Evolutionary conservation across 345 rosid species (phyloP), one percentile per base, ranked within the genome.

Genomic region (Clarkia xantiana): DNA sequence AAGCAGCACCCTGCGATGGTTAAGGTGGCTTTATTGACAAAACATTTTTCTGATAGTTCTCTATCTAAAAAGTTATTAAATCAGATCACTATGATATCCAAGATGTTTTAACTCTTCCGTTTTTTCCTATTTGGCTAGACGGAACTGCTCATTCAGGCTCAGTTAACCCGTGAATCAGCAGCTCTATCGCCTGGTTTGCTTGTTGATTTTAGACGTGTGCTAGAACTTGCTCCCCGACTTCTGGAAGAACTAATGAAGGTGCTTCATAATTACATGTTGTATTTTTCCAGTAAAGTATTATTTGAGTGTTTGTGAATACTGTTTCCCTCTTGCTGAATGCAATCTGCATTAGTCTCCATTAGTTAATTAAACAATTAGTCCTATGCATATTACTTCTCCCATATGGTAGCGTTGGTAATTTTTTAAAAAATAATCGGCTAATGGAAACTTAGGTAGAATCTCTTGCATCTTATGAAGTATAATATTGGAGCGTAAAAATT

Each of bases 221-320:
- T 91, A 46, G 96, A 84, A 70, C 94, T 86, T 68, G 77, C 98
- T 50, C 98, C 96, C 69, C 84, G 95, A 11, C 96, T 86, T 47
- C 90, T 91, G 40, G 98, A 91, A 69, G 98, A 91, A 67, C 62
- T 91, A 55, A 71, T 84, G 80, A 86, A 91, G 98, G 98, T 86
- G 49, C 39, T 44, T 42, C 55, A 46, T 69, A 43, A 22, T 41
- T 22, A 2, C 19, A 20, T 25, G 22, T 15, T 22, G 9, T 41
- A 54, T 34, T 41, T 5, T 20, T 18, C 36, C 12, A 18, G 23
- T 25, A 25, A 25, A 18, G 18, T 12, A 15, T 10, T 1, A n/a
- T 18, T 23, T 14, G 9, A 12, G 25, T 14, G 9, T 11, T 49
- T 49, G 18, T 12, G 14, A 22, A 3, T 13, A n/a, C 16, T 29